Conservation (phyloP, 768 basidiomycete species). For the Lentinula sp. region DNA sequence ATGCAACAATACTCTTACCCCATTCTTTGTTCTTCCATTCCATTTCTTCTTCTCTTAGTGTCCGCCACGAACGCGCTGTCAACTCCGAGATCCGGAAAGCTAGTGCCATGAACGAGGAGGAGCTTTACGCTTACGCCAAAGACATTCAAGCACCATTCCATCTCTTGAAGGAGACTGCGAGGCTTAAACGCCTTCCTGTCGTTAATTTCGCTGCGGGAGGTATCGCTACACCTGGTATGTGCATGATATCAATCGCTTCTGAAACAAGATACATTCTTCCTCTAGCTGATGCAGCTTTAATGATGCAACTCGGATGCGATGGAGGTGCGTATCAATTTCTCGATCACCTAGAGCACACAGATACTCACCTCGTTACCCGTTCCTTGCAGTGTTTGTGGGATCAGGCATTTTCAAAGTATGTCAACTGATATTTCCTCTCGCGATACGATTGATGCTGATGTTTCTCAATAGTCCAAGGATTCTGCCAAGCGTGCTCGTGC, state of each 20-base stretch:
- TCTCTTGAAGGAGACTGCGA: constrained; percentile 92
- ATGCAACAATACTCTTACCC: background rate
- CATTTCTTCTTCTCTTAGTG: constrained; percentile 21
- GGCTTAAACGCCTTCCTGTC: constrained; percentile 87
- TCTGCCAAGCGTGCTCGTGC: constrained; percentile 92
- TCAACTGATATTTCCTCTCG: constrained; percentile 5
- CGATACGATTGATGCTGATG: background rate
- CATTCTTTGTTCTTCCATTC: background rate
- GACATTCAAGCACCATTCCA: constrained; percentile 93
- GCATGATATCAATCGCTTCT: background rate
- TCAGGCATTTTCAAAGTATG: constrained; percentile 93
- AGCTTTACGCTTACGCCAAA: constrained; percentile 90
- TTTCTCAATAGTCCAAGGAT: constrained; percentile 66
- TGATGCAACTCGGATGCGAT: constrained; percentile 99
- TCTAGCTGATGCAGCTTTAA: constrained; percentile 88
- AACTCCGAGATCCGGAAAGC: constrained; percentile 81
- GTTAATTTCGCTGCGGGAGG: constrained; percentile 98
- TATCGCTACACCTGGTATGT: constrained; percentile 80
- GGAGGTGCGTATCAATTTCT: constrained; percentile 52
- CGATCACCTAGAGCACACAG: background rate
- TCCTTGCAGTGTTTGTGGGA: constrained; percentile 80
- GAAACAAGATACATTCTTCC: constrained; percentile 4
- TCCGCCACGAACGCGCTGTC: constrained; percentile 84
- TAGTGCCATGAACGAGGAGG: constrained; percentile 88
- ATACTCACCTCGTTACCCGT: background rate